These are phyloP conservation scores for Neonectria faginata DNA, from an alignment of 2,329 filamentous ascomycete species.

Conservation along the genomic window DNA sequence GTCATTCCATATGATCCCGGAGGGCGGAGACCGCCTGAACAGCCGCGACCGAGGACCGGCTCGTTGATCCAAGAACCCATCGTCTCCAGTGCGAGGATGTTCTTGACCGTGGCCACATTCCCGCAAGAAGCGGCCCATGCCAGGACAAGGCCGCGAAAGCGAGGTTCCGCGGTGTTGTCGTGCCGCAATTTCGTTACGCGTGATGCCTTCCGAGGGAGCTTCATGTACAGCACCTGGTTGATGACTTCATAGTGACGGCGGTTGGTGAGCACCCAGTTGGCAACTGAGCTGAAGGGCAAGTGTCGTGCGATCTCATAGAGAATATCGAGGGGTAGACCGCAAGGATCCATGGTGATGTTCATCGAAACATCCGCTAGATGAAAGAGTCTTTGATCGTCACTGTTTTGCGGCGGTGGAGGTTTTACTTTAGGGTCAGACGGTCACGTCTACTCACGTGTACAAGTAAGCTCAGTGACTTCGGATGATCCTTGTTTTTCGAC, in stretches of 20 bases:
- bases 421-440: neutral
- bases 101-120: conserved; percentile 6
- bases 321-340: conserved; percentile 16
- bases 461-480: neutral
- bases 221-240: neutral
- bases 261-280: conserved; percentile 13
- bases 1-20: conserved; percentile 17
- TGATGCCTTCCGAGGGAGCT: neutral
- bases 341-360: conserved; percentile 10
- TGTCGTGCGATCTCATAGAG: conserved; percentile 19
- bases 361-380: neutral
- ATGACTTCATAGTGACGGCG: neutral
- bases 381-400: neutral
- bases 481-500: neutral
- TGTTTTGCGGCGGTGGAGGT: neutral
- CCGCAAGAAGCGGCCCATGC: conserved; percentile 20
- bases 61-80: conserved; percentile 18
- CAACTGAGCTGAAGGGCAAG: conserved; percentile 14
- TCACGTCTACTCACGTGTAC: neutral
- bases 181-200: neutral
- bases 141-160: conserved; percentile 15
- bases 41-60: conserved; percentile 17
- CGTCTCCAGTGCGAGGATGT: neutral
- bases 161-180: neutral
- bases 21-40: neutral